These are phyloP conservation scores for Glarea lozoyensis DNA, from an alignment of 495 filamentous ascomycete genomes.

Conservation along the genomic window DNA sequence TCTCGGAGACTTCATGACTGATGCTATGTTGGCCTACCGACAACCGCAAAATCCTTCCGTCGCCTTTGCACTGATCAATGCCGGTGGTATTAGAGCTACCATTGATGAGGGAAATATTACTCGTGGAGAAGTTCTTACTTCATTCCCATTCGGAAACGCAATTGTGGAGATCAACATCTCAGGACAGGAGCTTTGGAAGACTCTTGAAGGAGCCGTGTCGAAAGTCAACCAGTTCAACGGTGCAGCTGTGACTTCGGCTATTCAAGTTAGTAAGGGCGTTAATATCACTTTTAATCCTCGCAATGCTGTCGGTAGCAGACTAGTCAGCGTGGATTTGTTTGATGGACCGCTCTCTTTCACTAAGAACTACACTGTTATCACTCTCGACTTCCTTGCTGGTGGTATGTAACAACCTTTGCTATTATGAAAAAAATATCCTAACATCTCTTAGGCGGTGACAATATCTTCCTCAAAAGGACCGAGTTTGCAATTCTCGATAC, in stretches of 20 bases:
- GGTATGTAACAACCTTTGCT: slow-evolving; percentile 17
- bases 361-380: slow-evolving; percentile 38
- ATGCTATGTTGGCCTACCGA: slow-evolving; percentile 46
- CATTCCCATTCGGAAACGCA: slow-evolving; percentile 50
- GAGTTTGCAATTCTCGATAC: slow-evolving; percentile 35
- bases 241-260: slow-evolving; percentile 36
- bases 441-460: slow-evolving; percentile 32
- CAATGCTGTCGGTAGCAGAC: slow-evolving; percentile 23
- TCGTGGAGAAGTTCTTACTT: slow-evolving; percentile 42
- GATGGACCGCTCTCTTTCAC: slow-evolving; percentile 27
- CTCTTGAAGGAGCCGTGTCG: slow-evolving; percentile 39
- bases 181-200: slow-evolving; percentile 38
- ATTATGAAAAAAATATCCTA: background rate
- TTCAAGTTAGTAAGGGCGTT: slow-evolving; percentile 41
- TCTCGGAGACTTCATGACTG: slow-evolving; percentile 14
- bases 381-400: slow-evolving; percentile 43
- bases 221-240: slow-evolving; percentile 37
- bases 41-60: slow-evolving; percentile 25
- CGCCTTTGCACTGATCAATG: slow-evolving; percentile 43
- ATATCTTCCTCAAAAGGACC: slow-evolving; percentile 28
- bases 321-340: slow-evolving; percentile 34
- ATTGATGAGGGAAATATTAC: slow-evolving; percentile 45
- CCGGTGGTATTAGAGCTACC: slow-evolving; percentile 46
- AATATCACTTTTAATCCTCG: slow-evolving; percentile 36
- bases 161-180: slow-evolving; percentile 37